Percentiles rank a stretch among this genome's conserved stretches.
phyloP scores from a whole-genome alignment of 768 basidiomycete genomes.

The Mycena polygramma region DNA sequence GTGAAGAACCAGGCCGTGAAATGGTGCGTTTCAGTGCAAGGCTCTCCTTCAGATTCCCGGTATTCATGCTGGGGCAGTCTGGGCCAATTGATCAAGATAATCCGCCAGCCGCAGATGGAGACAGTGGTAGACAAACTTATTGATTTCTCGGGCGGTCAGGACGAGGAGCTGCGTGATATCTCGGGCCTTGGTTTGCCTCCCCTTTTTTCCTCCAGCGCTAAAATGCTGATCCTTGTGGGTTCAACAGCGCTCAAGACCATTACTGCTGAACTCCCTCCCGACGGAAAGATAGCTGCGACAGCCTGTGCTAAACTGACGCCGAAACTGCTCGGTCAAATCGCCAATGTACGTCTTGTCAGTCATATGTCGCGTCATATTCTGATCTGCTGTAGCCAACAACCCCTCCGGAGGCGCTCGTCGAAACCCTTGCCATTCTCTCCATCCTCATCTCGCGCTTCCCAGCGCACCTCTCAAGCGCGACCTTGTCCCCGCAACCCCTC shows the following conservation, averaged over 20 bases:
- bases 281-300: constrained; percentile 81
- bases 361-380: constrained; percentile 36
- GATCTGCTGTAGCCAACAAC: constrained; percentile 64
- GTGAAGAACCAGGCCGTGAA: constrained; percentile 98
- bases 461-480: constrained; percentile 67
- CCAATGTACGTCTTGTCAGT: constrained; percentile 65
- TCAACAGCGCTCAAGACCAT: constrained; percentile 91
- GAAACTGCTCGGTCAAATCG: constrained; percentile 83
- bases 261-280: constrained; percentile 88
- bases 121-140: constrained; percentile 91
- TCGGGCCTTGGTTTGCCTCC: constrained; percentile 82
- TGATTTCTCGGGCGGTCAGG: constrained; percentile 85
- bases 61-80: constrained; percentile 64
- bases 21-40: constrained; percentile 69
- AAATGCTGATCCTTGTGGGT: constrained; percentile 11
- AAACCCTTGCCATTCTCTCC: constrained; percentile 87
- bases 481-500: constrained; percentile 71
- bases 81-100: constrained; percentile 91
- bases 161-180: constrained; percentile 95
- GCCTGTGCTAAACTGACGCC: constrained; percentile 89
- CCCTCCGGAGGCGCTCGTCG: constrained; percentile 85
- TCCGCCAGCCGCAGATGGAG: constrained; percentile 86
- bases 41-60: background rate
- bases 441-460: constrained; percentile 92
- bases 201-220: constrained; percentile 15